Base-by-base conservation (phyloP, 306 rosid species). In the Casuarina glauca region DNA sequence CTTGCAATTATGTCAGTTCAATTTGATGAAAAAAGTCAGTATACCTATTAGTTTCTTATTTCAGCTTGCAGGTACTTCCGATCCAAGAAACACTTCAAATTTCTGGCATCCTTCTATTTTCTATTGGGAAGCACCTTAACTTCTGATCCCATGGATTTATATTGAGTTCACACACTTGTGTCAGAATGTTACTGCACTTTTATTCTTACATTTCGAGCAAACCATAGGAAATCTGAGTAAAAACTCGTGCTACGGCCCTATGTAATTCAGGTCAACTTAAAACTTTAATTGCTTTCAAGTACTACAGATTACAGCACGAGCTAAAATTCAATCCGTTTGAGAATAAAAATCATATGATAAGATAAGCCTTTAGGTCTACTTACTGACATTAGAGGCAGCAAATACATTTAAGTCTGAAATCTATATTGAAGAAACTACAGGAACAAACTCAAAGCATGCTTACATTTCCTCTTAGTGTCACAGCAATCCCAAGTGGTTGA, bases 401-500 rank as follows among this genome's bases (percentile, higher is more conserved):
- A 66, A 26, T 15, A 16, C n/a, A 53, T 4, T 1, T 62, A 38
- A 12, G 44, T 8, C 42, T 62, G 38, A 38, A 36, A 10, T 36
- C 39, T 36, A 38, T 46, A 46, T 6, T 50, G 69, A 45, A 67
- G 8, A 20, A 64, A 66, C 48, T 32, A 73, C 15, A 1, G 39
- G 32, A 61, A 36, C 44, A 11, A 35, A 62, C 45, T 36, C 55
- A 69, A 66, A 64, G 16, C 39, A 75, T 4, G 43, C 97, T 89
- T 83, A 95, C 99, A 50, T 80, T 93, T 91, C 97, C 97, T 82
- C 97, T 78, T 52, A 95, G 94, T 9, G 97, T 95, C 71, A 90
- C 93, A 67, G 97, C 99, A 87, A 95, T 93, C 69, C 99, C 99
- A 76, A 95, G 97, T 0, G 99, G 96, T 74, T 93, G 99, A 46